phyloP scores from a whole-genome alignment of 768 basidiomycete species.

The Leucosporidium creatinivorum region DNA sequence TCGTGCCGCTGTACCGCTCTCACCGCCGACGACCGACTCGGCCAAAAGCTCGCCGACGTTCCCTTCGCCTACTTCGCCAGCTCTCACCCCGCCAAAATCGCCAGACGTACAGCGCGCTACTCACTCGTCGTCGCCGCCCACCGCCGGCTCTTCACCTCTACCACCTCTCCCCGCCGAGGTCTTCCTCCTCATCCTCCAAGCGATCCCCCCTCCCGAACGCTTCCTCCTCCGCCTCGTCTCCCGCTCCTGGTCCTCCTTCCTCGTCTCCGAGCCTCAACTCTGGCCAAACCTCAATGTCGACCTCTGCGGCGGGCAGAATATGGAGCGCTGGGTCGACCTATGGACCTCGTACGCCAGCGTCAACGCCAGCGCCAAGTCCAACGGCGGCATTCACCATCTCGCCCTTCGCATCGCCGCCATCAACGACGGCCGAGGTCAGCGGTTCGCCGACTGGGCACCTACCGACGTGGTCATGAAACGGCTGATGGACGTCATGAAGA shows the following conservation, averaged over 20 bases:
- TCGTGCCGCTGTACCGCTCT: neutral
- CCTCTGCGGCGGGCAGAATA: neutral
- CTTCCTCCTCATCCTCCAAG: slow-evolving; percentile 18
- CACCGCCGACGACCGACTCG: slow-evolving; percentile 19
- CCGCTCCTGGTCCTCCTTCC: slow-evolving; percentile 6
- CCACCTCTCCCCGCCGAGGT: slow-evolving; percentile 24
- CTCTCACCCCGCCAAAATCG: slow-evolving; percentile 10
- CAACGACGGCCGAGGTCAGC: neutral
- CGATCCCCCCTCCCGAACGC: neutral
- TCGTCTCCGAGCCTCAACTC: slow-evolving; percentile 19
- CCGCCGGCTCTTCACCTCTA: slow-evolving; percentile 5
- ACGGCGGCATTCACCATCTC: slow-evolving; percentile 6
- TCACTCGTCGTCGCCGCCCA: neutral
- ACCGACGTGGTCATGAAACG: too few relatives aligned
- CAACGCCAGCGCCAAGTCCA: slow-evolving; percentile 2
- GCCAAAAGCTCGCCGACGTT: slow-evolving; percentile 9
- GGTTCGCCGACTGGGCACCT: neutral
- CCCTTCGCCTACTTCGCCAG: neutral
- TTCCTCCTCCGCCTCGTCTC: slow-evolving; percentile 12
- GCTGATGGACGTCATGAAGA: too few relatives aligned
- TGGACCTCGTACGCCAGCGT: neutral
- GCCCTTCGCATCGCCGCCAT: neutral
- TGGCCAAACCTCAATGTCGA: neutral
- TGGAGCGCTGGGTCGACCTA: neutral
- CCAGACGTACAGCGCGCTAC: slow-evolving; percentile 2